phyloP scores from a whole-genome alignment of 1,284 basidiomycete species.

The Cyathus olla region DNA sequence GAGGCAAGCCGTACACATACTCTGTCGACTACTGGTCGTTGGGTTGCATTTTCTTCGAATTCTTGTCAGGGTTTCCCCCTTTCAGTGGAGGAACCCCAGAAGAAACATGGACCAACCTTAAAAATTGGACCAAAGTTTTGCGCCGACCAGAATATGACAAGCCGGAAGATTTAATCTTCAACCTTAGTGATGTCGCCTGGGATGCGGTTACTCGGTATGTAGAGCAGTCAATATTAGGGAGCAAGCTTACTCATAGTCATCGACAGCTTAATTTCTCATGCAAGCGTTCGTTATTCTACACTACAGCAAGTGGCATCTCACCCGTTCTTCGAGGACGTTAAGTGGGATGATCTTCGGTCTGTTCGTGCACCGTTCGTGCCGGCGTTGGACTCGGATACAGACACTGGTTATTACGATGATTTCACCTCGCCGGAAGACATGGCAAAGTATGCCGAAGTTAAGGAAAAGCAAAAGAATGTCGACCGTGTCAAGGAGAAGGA shows the following conservation, averaged over 20 bases:
- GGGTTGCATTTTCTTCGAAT: conserved; percentile 98
- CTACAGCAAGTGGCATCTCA: conserved; percentile 82
- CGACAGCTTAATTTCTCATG: conserved; percentile 79
- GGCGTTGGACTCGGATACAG: conserved; percentile 93
- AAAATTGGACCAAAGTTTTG: conserved; percentile 96
- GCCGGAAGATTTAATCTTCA: conserved; percentile 97
- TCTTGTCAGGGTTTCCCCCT: conserved; percentile 97
- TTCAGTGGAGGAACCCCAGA: conserved; percentile 97
- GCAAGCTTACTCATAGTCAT: no score
- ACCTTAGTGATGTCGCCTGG: conserved; percentile 95
- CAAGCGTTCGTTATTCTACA: conserved; percentile 83
- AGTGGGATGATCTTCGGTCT: conserved; percentile 85
- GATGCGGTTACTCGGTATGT: conserved; percentile 90
- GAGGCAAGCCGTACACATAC: conserved; percentile 94
- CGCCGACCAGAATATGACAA: conserved; percentile 95
- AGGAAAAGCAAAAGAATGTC: conserved; percentile 97
- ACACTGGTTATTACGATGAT: conserved; percentile 99
- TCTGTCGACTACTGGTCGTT: conserved; percentile 99
- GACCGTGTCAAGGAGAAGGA: conserved; percentile 93
- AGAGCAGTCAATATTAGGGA: not conserved
- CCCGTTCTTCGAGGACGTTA: conserved; percentile 86
- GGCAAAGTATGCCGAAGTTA: conserved; percentile 98
- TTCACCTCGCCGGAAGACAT: conserved; percentile 95
- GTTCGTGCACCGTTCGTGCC: conserved; percentile 95
- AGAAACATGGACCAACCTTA: conserved; percentile 99